phyloP scores from a whole-genome alignment of 1,139 yeast genomes.

The Groenewaldozyma sp. region DNA sequence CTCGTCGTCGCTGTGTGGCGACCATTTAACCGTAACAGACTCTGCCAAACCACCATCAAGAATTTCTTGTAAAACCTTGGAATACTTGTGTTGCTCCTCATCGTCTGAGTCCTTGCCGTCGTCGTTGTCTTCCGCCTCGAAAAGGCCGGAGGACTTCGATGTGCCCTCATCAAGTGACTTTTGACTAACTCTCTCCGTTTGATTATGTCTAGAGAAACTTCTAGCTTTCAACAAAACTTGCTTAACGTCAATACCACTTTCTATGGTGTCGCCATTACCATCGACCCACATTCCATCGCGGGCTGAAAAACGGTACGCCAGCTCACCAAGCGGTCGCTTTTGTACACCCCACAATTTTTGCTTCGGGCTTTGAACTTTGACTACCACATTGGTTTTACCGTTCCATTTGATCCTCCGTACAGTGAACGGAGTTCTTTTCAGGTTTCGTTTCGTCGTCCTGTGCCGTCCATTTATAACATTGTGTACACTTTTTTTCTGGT shows the following conservation, averaged over 20 bases:
- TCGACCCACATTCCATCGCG: conserved; percentile 68
- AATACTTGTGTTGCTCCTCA: conserved; percentile 19
- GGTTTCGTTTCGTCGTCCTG: conserved; percentile 46
- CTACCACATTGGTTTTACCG: conserved; percentile 34
- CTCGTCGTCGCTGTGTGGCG: conserved; percentile 35
- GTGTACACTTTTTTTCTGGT: conserved; percentile 30
- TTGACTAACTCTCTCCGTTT: too few relatives aligned
- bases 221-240: conserved; percentile 1
- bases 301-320: conserved; percentile 51
- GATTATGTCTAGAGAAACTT: neutral
- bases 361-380: conserved; percentile 46
- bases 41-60: conserved; percentile 23
- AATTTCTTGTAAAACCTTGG: conserved; percentile 18
- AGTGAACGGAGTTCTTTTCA: conserved; percentile 26
- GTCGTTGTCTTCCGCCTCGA: conserved; percentile 14
- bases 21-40: conserved; percentile 7
- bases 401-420: conserved; percentile 53
- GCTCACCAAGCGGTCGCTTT: conserved; percentile 48
- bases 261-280: conserved; percentile 73
- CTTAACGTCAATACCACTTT: conserved; percentile 27
- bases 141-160: conserved; percentile 20
- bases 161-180: conserved; percentile 22
- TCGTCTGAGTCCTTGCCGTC: conserved; percentile 17
- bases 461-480: conserved; percentile 55
- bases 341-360: conserved; percentile 90